Evolutionary conservation across 2,329 filamentous ascomycete species (phyloP).

Genomic region (Fusarium lyarnte): DNA sequence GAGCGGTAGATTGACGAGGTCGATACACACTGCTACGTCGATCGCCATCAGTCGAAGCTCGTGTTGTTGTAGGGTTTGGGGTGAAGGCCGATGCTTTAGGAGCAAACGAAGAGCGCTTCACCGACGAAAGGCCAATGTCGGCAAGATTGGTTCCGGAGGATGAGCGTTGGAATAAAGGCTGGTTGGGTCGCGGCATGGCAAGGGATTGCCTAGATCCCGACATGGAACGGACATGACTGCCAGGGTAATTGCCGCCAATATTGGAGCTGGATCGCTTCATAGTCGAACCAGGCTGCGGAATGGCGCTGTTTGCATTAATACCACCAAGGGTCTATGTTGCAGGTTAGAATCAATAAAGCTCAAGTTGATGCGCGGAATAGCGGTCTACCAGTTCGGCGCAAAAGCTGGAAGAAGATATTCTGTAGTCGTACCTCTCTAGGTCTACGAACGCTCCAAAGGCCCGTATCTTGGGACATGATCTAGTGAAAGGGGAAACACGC

Average conservation of each 20-base stretch:
- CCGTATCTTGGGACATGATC: constrained; percentile 85
- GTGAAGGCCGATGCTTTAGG: constrained; percentile 71
- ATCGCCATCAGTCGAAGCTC: constrained; percentile 61
- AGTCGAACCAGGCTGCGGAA: constrained; percentile 90
- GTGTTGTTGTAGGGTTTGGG: constrained; percentile 57
- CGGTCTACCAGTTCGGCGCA: constrained; percentile 11
- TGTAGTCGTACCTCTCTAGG: constrained; percentile 76
- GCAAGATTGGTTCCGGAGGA: constrained; percentile 84
- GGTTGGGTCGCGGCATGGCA: constrained; percentile 82
- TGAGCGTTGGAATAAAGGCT: constrained; percentile 86
- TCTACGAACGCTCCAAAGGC: constrained; percentile 90
- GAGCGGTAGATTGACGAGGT: constrained; percentile 72
- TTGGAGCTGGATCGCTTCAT: constrained; percentile 92
- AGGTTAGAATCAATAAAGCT: constrained; percentile 29
- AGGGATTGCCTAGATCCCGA: constrained; percentile 88
- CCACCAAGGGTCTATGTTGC: constrained; percentile 79
- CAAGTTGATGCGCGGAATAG: background rate
- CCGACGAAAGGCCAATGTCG: constrained; percentile 83
- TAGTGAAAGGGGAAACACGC: constrained; percentile 16
- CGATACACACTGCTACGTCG: constrained; percentile 86
- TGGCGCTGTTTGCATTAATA: constrained; percentile 82
- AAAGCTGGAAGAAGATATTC: constrained; percentile 27
- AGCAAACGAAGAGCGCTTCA: constrained; percentile 83
- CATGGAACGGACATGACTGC: constrained; percentile 80
- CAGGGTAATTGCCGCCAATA: constrained; percentile 70